Evolutionary conservation across 768 basidiomycete species (phyloP).

Genomic region (Tulasnella sp.): DNA sequence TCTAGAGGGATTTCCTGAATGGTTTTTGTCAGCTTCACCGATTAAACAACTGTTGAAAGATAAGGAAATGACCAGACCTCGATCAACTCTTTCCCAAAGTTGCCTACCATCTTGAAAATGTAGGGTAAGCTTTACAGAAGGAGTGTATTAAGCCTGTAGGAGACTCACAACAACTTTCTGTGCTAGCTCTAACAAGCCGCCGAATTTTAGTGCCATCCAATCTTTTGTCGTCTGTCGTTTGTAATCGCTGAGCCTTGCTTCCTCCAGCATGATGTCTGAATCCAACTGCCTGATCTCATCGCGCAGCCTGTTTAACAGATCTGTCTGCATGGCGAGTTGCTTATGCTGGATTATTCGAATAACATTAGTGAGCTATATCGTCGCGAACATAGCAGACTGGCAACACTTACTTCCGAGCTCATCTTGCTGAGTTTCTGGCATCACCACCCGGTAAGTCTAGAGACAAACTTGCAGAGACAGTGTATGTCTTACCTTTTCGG

Average conservation of each 20-base stretch:
- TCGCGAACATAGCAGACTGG: not conserved
- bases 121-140: not conserved
- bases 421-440: conserved; percentile 69
- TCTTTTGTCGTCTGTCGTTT: conserved; percentile 60
- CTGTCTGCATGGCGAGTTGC: conserved; percentile 62
- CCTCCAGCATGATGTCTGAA: conserved; percentile 72
- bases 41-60: not conserved
- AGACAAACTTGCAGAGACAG: too few relatives aligned
- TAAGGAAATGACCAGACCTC: conserved; percentile 26
- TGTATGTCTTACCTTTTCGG: conserved; percentile 53
- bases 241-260: conserved; percentile 70
- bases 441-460: too few relatives aligned
- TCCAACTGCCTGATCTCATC: conserved; percentile 73
- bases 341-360: conserved; percentile 43
- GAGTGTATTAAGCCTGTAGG: too few relatives aligned
- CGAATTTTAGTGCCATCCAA: conserved; percentile 79
- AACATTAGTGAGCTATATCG: not conserved
- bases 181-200: conserved; percentile 70
- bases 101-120: conserved; percentile 35
- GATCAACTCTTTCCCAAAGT: conserved; percentile 39
- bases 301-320: conserved; percentile 54
- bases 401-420: conserved; percentile 45
- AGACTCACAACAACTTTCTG: conserved; percentile 53
- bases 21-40: not conserved
- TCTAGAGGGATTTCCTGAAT: conserved; percentile 68